Evolutionary conservation across 352 stramenopile genomes (phyloP).

Genomic region (Phytophthora idaei): DNA sequence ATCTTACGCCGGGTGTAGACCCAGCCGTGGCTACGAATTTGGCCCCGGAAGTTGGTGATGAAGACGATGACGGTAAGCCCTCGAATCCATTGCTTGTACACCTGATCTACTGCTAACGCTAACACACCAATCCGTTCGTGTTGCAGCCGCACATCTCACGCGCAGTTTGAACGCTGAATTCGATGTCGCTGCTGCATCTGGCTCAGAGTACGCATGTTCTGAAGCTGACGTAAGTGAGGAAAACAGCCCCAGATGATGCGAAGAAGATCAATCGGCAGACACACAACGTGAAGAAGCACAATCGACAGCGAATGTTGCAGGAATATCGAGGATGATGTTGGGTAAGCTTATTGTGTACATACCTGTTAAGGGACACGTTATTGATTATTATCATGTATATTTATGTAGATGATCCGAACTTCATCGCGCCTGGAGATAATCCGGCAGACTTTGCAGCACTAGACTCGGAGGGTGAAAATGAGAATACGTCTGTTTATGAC

Average conservation of each 20-base stretch:
- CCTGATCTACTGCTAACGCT: neutral
- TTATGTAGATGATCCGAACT: slow-evolving; percentile 9
- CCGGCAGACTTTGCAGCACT: slow-evolving; percentile 1
- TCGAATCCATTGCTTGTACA: too few relatives aligned
- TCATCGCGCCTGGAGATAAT: neutral
- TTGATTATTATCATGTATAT: slow-evolving; percentile 15
- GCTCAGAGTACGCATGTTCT: too few relatives aligned
- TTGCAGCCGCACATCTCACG: neutral
- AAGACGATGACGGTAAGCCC: too few relatives aligned
- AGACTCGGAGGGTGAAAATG: slow-evolving; percentile 11
- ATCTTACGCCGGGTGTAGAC: neutral
- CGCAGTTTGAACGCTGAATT: neutral
- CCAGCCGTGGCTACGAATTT: too few relatives aligned
- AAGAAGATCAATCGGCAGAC: neutral
- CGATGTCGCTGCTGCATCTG: neutral
- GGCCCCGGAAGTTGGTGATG: too few relatives aligned
- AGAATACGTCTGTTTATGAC: neutral
- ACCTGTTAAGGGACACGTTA: slow-evolving; percentile 13
- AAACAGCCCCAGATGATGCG: neutral
- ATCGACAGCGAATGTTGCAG: too few relatives aligned
- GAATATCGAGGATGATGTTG: too few relatives aligned
- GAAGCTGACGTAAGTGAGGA: too few relatives aligned
- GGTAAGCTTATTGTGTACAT: neutral
- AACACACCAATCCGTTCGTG: neutral
- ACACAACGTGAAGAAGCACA: too few relatives aligned